Conservation (phyloP, 129 eudicot species). For the Tagetes erecta region DNA sequence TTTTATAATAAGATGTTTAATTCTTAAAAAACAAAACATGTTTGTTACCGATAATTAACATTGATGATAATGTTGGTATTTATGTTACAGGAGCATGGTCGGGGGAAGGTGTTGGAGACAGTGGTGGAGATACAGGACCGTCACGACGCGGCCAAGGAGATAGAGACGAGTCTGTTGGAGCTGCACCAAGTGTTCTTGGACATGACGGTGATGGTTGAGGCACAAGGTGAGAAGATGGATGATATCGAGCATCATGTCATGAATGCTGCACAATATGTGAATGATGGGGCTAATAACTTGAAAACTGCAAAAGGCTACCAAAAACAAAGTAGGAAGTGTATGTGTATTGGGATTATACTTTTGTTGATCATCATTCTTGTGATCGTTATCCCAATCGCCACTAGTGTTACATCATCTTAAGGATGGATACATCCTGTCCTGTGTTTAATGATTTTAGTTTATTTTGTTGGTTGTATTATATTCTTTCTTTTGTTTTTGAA, state of each 20-base stretch:
- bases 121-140: too few relatives aligned
- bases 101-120: too few relatives aligned
- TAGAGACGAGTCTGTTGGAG: slow-evolving; percentile 80
- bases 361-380: slow-evolving; percentile 66
- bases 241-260: slow-evolving; percentile 89
- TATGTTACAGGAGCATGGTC: too few relatives aligned
- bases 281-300: slow-evolving; percentile 69
- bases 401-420: slow-evolving; percentile 58
- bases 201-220: slow-evolving; percentile 98
- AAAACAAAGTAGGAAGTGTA: slow-evolving; percentile 66
- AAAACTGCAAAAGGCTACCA: slow-evolving; percentile 77
- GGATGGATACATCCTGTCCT: slow-evolving; percentile 16
- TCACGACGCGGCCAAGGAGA: slow-evolving; percentile 39
- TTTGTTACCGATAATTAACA: not conserved
- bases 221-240: slow-evolving; percentile 93
- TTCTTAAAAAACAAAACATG: too few relatives aligned
- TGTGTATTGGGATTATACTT: slow-evolving; percentile 76
- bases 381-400: slow-evolving; percentile 59
- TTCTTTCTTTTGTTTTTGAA: not conserved
- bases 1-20: too few relatives aligned
- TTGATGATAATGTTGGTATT: too few relatives aligned
- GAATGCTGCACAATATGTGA: slow-evolving; percentile 78
- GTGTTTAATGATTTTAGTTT: not conserved
- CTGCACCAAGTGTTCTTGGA: slow-evolving; percentile 93
- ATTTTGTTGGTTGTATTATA: not conserved